phyloP scores from a whole-genome alignment of 495 filamentous ascomycete genomes.

The Xylaria longipes region DNA sequence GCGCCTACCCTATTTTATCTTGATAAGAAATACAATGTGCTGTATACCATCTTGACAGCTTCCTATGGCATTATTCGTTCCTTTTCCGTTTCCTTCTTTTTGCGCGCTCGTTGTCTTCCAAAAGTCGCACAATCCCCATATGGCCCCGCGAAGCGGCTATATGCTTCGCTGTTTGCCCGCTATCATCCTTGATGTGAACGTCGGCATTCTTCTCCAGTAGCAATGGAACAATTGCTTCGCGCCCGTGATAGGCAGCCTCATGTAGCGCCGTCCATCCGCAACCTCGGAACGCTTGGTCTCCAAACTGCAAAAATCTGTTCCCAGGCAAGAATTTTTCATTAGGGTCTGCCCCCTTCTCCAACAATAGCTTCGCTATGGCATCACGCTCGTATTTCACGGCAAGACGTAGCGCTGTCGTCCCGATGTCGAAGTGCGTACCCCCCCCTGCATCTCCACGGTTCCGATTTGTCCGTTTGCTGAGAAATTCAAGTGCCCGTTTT shows the following conservation, averaged over 20 bases:
- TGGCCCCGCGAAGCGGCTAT: neutral
- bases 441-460: neutral
- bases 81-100: neutral
- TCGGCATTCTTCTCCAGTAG: neutral
- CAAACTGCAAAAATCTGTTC: neutral
- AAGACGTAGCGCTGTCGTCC: neutral
- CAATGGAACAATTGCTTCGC: neutral
- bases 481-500: neutral
- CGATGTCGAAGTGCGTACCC: neutral
- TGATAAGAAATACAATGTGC: too few species aligned
- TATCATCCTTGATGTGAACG: neutral
- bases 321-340: neutral
- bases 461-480: neutral
- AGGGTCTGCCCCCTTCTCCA: neutral
- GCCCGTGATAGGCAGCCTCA: neutral
- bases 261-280: neutral
- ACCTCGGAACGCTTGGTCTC: neutral
- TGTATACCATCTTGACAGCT: neutral
- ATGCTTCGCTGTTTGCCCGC: neutral
- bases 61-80: neutral
- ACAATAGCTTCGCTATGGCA: neutral
- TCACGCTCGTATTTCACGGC: neutral
- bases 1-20: too few species aligned
- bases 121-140: neutral
- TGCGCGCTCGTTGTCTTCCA: neutral